These are phyloP conservation scores for Fragaria ananassa DNA, from an alignment of 306 rosid genomes.

Conservation along the genomic window DNA sequence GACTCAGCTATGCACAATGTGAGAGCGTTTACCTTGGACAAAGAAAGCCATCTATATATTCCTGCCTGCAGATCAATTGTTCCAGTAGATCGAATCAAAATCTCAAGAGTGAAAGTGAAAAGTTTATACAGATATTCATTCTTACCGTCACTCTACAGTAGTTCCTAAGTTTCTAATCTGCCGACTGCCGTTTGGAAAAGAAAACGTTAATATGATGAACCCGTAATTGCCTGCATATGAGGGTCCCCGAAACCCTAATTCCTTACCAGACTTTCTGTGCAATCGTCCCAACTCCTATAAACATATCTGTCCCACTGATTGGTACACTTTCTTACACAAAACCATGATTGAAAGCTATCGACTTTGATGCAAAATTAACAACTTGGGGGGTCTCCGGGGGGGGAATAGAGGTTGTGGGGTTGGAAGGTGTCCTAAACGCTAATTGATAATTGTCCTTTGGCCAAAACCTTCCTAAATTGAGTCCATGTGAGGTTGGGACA, in stretches of 20 bases:
- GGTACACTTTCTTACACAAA: constrained; percentile 19
- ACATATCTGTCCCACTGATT: constrained; percentile 26
- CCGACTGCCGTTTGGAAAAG: neutral
- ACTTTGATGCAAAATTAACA: constrained; percentile 29
- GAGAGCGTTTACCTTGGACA: neutral
- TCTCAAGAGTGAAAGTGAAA: neutral
- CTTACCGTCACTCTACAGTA: neutral
- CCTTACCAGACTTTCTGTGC: neutral
- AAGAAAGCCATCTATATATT: neutral
- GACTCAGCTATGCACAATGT: constrained; percentile 1
- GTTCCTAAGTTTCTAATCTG: neutral
- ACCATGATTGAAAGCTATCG: constrained; percentile 35
- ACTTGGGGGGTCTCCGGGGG: constrained; percentile 19
- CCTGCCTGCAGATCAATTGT: neutral
- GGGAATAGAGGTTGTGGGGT: constrained; percentile 26
- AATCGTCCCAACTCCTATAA: neutral
- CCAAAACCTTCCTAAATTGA: constrained; percentile 36
- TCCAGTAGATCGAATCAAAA: neutral
- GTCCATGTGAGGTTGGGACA: constrained; percentile 31
- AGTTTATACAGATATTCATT: too few relatives aligned
- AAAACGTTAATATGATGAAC: neutral
- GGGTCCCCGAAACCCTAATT: constrained; percentile 15
- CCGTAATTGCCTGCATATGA: neutral
- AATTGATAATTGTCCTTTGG: constrained; percentile 43
- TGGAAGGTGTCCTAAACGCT: constrained; percentile 38